Conservation (phyloP, 148 eudicot species). For the Dianthus caryophyllus region DNA sequence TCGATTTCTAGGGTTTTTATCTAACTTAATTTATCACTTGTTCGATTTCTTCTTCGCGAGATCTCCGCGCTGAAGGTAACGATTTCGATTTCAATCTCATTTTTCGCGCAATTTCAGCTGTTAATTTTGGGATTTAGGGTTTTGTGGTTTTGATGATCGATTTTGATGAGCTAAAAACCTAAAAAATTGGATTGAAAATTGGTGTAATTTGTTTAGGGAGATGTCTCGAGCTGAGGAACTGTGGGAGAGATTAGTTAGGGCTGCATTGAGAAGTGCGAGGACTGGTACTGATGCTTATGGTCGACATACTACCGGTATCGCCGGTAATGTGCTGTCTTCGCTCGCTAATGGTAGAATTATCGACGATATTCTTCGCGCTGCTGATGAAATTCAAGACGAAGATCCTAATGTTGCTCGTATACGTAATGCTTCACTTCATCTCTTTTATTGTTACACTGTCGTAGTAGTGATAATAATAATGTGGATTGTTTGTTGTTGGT, state of each 20-base stretch:
- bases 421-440: conserved; percentile 36
- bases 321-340: conserved; percentile 88
- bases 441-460: background rate
- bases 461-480: background rate
- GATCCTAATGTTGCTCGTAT: conserved; percentile 89
- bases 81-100: no score
- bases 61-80: background rate
- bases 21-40: background rate
- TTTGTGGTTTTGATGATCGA: background rate
- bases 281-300: conserved; percentile 57
- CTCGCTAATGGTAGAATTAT: conserved; percentile 68
- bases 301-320: conserved; percentile 69
- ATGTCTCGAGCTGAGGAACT: conserved; percentile 85
- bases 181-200: no score
- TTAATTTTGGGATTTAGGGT: background rate
- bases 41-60: conserved; percentile 9
- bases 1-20: conserved; percentile 1
- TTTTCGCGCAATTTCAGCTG: background rate
- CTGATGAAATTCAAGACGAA: conserved; percentile 94
- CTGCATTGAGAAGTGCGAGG: conserved; percentile 76
- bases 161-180: no score
- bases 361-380: conserved; percentile 87
- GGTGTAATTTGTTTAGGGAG: no score
- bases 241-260: conserved; percentile 95
- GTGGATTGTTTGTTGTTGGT: no score